Percentiles rank a stretch among this genome's conserved stretches.
Evolutionary conservation across 2,329 filamentous ascomycete species (phyloP).

Genomic region (Neonectria neomacrospora): DNA sequence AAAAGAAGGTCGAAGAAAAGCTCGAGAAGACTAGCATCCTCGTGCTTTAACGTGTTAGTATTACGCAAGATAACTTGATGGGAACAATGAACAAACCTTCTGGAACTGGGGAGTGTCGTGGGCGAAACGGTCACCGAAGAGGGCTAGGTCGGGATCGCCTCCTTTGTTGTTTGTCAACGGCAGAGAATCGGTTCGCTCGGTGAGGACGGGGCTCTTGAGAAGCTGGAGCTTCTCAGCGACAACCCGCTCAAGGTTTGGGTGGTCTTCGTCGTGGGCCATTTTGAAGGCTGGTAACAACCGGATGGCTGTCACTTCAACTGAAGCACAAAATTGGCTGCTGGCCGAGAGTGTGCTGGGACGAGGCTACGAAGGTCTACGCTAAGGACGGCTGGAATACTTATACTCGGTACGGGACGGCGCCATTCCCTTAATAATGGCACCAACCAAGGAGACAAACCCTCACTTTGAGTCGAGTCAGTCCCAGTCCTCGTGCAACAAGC

Average conservation of each 20-base stretch:
- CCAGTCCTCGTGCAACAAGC: conserved; percentile 11
- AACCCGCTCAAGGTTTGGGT: conserved; percentile 10
- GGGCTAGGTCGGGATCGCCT: conserved; percentile 33
- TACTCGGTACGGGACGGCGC: conserved; percentile 8
- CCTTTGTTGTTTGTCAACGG: conserved; percentile 5
- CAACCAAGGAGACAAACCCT: neutral
- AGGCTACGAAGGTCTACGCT: neutral
- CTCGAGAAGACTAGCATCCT: conserved; percentile 51
- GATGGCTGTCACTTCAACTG: conserved; percentile 5
- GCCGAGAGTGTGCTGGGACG: neutral
- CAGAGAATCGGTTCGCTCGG: conserved; percentile 28
- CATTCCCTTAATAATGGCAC: neutral
- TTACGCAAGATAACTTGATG: neutral
- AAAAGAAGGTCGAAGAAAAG: conserved; percentile 55
- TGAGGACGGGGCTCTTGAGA: conserved; percentile 47
- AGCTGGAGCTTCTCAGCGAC: conserved; percentile 45
- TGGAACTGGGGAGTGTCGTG: conserved; percentile 40
- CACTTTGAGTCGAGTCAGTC: neutral
- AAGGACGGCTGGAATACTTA: conserved; percentile 18
- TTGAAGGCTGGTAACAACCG: conserved; percentile 7
- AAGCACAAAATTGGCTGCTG: neutral
- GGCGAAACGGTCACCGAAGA: conserved; percentile 43
- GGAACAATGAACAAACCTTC: conserved; percentile 34
- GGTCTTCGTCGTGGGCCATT: conserved; percentile 32
- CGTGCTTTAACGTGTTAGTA: conserved; percentile 39